Base-by-base conservation (phyloP, 2,329 filamentous ascomycete species). In the Cladophialophora carrionii region DNA sequence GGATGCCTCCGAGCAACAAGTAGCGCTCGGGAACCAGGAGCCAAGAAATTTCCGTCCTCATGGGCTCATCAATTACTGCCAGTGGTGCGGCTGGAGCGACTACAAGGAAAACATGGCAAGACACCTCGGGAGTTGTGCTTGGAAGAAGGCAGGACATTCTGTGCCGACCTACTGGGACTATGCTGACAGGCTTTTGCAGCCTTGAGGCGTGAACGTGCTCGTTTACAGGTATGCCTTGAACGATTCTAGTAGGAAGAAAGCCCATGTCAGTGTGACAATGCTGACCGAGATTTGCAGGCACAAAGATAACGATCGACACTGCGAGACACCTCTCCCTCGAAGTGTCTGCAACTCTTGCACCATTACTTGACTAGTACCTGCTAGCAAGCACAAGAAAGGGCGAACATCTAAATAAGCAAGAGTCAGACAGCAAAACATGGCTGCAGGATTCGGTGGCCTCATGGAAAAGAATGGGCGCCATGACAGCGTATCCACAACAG, bases 31-130 rank as follows among this genome's bases (percentile, higher is more conserved):
- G 2, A 43, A 24, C 1, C 48, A 29, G 26, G 22, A 29, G 10
- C 20, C 48, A 51, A 8, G 5, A 22, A 29, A 51, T 22, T 20
- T 9, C 48, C 20, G 20, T 14, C 1, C 20, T 41, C 12, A 56
- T 56, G 12, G 22, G 10, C 31, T 56, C 14, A 43, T 56, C 32
- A 17, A 56, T 14, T 56, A 56, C 32, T 56, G 54, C n/a, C 32
- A 41, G 5, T 56, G 37, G n/a, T 56, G 54, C 24, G 54, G 54
- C 32, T 56, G 22, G 12, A 20, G 54, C 20, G 54, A 56, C 12
- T 37, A 34, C 32, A 56, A 56, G 32, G 31, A 34, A 6, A 56
- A 41, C 7, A 56, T 56, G 48, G 26, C 24, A 17, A 51, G 22
- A 20, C 48, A 51, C 6, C 12, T 51, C 1, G 48, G 2, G 22